These are phyloP conservation scores for Pouteria glomerata DNA, from an alignment of 148 eudicot genomes.

Conservation along the genomic window DNA sequence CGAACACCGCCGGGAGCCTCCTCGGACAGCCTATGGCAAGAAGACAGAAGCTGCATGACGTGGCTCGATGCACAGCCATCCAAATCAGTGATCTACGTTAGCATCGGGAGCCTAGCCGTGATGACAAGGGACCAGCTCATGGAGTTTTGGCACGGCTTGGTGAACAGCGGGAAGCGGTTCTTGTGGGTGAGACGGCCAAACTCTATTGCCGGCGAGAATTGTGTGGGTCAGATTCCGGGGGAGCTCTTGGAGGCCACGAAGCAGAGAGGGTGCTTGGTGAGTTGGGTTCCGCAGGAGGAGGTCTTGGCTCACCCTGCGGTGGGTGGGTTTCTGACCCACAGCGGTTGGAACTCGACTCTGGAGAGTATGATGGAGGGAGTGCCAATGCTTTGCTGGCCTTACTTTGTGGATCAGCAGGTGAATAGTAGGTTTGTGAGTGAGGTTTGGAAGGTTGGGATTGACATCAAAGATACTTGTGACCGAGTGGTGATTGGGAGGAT, in stretches of 20 bases:
- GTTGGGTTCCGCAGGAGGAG: slow-evolving; percentile 38
- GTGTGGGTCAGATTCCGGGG: not conserved
- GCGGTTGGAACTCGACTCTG: slow-evolving; percentile 45
- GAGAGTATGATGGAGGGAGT: slow-evolving; percentile 32
- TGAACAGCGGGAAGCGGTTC: slow-evolving; percentile 22
- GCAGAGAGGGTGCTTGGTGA: slow-evolving; percentile 25
- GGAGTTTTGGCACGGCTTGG: slow-evolving; percentile 30
- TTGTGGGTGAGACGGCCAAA: slow-evolving; percentile 28
- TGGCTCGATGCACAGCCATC: slow-evolving; percentile 24
- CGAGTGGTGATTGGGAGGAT: slow-evolving; percentile 22
- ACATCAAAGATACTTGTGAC: slow-evolving; percentile 33
- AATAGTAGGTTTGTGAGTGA: slow-evolving; percentile 37
- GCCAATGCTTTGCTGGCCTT: slow-evolving; percentile 46
- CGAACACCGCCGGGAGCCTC: not conserved
- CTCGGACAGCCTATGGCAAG: slow-evolving; percentile 21
- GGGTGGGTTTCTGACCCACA: slow-evolving; percentile 38
- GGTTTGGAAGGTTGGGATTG: slow-evolving; percentile 38
- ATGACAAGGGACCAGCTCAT: slow-evolving; percentile 18
- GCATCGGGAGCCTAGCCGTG: slow-evolving; percentile 23
- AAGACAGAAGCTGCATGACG: slow-evolving; percentile 18
- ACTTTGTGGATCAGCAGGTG: slow-evolving; percentile 32
- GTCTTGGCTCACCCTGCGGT: slow-evolving; percentile 28
- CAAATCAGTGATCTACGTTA: slow-evolving; percentile 23
- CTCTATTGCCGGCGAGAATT: slow-evolving; percentile 1
- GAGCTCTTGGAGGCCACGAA: slow-evolving; percentile 14